Evolutionary conservation across 495 filamentous ascomycete genomes (phyloP), one percentile per base, ranked within the genome.

Genomic region (Tuber aestivum): DNA sequence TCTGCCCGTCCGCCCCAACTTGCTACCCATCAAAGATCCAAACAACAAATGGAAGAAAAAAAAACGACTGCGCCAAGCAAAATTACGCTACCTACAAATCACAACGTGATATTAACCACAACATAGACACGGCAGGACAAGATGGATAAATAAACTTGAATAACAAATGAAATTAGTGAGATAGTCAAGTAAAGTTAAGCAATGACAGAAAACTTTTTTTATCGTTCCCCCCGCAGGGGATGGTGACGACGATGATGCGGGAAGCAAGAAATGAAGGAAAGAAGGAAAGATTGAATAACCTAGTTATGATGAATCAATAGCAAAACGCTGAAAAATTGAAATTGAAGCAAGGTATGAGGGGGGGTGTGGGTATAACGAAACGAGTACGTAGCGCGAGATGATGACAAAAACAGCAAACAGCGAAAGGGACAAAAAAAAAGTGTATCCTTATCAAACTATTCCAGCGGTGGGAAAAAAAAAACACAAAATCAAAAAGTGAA

Each of bases 251-350:
- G n/a, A 65, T 2, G n/a, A 65, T 32, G 56, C n/a, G 56, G 56
- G 32, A 65, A 65, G 10, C 56, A 65, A 65, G 27, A 32, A 65
- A 0, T n/a, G 12, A 65, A 65, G n/a, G 56, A 65, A 27, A 10
- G 48, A n/a, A 65, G 56, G 56, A 65, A 65, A 65, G 56, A 65
- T 65, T 65, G 56, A 65, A 65, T 65, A 65, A 65, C 27, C n/a
- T 61, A 32, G 27, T 56, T n/a, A 56, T 56, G 48, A 32, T 65
- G 14, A 27, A 65, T 32, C n/a, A 65, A 32, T 32, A 16, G n/a
- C 16, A 65, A 65, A 65, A 65, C 56, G 14, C 18, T 65, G 56
- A 65, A 65, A 48, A 65, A 65, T 65, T 65, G 56, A 65, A 65
- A 65, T 65, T 65, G 56, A 65, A 12, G n/a, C 32, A 32, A 3